These are phyloP conservation scores for Lasiosphaeria ovina DNA, from an alignment of 495 filamentous ascomycete genomes.

Conservation along the genomic window DNA sequence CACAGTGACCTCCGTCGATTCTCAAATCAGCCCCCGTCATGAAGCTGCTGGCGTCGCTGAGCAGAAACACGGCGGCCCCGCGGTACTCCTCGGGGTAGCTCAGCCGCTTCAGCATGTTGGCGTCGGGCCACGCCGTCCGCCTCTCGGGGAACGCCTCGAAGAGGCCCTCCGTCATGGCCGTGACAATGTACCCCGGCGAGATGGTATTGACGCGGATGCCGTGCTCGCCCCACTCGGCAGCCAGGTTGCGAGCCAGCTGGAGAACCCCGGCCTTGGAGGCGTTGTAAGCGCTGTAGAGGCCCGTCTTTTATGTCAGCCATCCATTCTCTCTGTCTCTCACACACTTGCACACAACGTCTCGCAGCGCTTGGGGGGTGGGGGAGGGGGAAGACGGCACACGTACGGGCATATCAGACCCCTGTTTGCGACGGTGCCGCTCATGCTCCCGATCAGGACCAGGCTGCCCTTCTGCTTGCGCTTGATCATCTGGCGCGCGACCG, in stretches of 20 bases:
- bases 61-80: constrained; percentile 76
- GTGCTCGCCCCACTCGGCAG: constrained; percentile 79
- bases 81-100: constrained; percentile 79
- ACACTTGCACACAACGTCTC: too few species aligned
- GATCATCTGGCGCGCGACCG: constrained; percentile 74
- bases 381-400: constrained; percentile 12
- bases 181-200: constrained; percentile 92
- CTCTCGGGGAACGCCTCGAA: constrained; percentile 76
- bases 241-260: constrained; percentile 83
- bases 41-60: constrained; percentile 83
- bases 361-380: background rate
- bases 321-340: background rate
- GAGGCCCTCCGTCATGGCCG: constrained; percentile 81
- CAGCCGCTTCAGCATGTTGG: constrained; percentile 85
- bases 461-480: constrained; percentile 56
- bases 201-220: constrained; percentile 94
- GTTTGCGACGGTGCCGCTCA: constrained; percentile 81
- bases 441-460: constrained; percentile 71
- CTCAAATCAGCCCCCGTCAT: constrained; percentile 81
- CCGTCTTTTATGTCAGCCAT: background rate
- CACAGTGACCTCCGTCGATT: constrained; percentile 79
- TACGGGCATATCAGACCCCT: constrained; percentile 50
- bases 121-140: constrained; percentile 71
- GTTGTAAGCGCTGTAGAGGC: constrained; percentile 70
- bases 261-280: constrained; percentile 85